phyloP scores from a whole-genome alignment of 257 asterid genomes.

The Capsicum baccatum region DNA sequence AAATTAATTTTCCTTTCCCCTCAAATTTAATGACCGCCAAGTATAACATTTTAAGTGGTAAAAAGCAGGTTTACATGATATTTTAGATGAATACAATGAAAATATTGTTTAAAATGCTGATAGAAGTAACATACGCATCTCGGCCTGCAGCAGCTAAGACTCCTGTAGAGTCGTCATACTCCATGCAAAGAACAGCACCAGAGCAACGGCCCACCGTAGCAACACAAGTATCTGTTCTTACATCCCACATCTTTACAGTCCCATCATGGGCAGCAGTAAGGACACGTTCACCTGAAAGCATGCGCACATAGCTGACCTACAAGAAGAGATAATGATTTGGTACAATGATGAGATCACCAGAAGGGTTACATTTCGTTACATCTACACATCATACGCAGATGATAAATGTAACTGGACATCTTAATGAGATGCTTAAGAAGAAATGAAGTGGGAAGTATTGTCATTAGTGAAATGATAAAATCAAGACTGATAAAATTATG shows the following conservation, averaged over 20 bases:
- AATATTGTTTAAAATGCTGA: conserved; percentile 16
- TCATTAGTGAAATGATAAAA: not conserved
- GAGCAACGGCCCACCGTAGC: conserved; percentile 96
- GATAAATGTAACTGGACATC: conserved; percentile 4
- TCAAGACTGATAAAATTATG: not conserved
- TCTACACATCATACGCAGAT: not conserved
- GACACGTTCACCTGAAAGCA: conserved; percentile 98
- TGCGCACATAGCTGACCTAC: conserved; percentile 88
- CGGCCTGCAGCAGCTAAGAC: conserved; percentile 95
- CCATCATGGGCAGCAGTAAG: conserved; percentile 98
- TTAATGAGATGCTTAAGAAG: conserved; percentile 1
- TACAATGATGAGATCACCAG: conserved; percentile 19
- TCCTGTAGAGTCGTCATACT: conserved; percentile 88
- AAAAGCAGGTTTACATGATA: conserved; percentile 4
- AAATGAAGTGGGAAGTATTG: not conserved
- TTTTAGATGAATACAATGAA: conserved; percentile 20
- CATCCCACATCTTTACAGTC: conserved; percentile 99
- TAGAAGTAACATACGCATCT: conserved; percentile 69
- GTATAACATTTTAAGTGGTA: not conserved
- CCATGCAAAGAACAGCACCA: conserved; percentile 94
- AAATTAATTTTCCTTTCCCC: not conserved
- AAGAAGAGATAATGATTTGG: conserved; percentile 26
- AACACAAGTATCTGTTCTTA: conserved; percentile 95
- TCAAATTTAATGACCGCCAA: not conserved
- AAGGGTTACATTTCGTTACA: not conserved